phyloP scores from a whole-genome alignment of 2,329 filamentous ascomycete genomes.

The Aureobasidium sp. region DNA sequence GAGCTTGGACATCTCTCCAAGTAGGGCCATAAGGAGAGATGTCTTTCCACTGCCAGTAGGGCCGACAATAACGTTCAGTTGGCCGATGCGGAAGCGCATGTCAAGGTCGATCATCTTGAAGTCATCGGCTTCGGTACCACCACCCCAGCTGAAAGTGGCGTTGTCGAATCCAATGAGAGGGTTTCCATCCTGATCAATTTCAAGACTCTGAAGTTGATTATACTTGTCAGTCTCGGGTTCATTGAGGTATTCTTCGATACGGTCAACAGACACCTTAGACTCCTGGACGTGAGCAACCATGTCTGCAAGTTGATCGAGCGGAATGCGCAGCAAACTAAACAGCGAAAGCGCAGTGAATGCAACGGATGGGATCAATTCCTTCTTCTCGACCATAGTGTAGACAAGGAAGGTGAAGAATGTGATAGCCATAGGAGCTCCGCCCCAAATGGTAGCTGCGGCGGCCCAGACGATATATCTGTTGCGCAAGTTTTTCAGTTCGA shows the following conservation, averaged over 20 bases:
- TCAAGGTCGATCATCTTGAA: slow-evolving; percentile 76
- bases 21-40: slow-evolving; percentile 86
- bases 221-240: slow-evolving; percentile 98
- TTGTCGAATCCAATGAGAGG: slow-evolving; percentile 76
- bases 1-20: slow-evolving; percentile 90
- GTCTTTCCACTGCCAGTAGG: slow-evolving; percentile 95
- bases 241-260: slow-evolving; percentile 86
- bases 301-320: slow-evolving; percentile 90
- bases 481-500: slow-evolving; percentile 71
- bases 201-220: slow-evolving; percentile 66
- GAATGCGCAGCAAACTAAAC: slow-evolving; percentile 87
- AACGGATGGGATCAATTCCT: slow-evolving; percentile 81
- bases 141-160: slow-evolving; percentile 83
- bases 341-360: slow-evolving; percentile 95
- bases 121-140: slow-evolving; percentile 42
- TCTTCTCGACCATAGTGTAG: slow-evolving; percentile 84
- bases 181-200: slow-evolving; percentile 60
- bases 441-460: slow-evolving; percentile 87
- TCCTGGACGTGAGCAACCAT: slow-evolving; percentile 99
- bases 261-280: slow-evolving; percentile 91
- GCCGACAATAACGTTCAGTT: slow-evolving; percentile 87
- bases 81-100: slow-evolving; percentile 73
- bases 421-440: slow-evolving; percentile 88
- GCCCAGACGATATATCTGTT: slow-evolving; percentile 88
- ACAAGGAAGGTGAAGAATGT: slow-evolving; percentile 94